Percentiles rank a stretch among this genome's conserved stretches.
These are phyloP conservation scores for Mycena indigotica DNA, from an alignment of 768 basidiomycete species.

Conservation along the genomic window DNA sequence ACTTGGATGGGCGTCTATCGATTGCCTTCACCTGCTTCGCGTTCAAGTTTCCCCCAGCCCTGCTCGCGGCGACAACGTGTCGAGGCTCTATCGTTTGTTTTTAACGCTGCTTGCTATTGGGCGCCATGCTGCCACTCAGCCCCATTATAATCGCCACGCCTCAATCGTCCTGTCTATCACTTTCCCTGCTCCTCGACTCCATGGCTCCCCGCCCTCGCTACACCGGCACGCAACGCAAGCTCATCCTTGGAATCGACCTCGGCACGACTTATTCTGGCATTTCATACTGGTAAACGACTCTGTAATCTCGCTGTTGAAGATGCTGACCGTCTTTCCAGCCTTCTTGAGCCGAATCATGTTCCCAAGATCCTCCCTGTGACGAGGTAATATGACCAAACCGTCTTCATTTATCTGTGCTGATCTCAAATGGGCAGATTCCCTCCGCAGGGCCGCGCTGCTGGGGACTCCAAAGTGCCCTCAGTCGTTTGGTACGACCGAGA, in stretches of 20 bases:
- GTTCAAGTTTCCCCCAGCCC: no score
- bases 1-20: no score
- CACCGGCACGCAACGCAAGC: background rate
- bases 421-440: background rate
- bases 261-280: background rate
- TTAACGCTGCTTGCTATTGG: no score
- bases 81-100: no score
- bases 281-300: background rate
- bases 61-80: no score
- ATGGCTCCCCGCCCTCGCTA: background rate
- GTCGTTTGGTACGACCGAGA: background rate
- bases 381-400: background rate
- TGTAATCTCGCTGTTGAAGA: background rate
- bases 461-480: background rate
- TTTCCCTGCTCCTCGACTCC: no score
- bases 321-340: constrained; percentile 17
- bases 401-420: background rate
- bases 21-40: no score
- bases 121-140: no score
- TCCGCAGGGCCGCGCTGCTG: background rate
- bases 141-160: no score
- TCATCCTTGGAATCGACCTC: background rate
- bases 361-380: constrained; percentile 35
- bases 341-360: constrained; percentile 36
- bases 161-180: no score